Evolutionary conservation across 352 stramenopile species (phyloP), one percentile per base, ranked within the genome.

Genomic region (Globisporangium spinosum): DNA sequence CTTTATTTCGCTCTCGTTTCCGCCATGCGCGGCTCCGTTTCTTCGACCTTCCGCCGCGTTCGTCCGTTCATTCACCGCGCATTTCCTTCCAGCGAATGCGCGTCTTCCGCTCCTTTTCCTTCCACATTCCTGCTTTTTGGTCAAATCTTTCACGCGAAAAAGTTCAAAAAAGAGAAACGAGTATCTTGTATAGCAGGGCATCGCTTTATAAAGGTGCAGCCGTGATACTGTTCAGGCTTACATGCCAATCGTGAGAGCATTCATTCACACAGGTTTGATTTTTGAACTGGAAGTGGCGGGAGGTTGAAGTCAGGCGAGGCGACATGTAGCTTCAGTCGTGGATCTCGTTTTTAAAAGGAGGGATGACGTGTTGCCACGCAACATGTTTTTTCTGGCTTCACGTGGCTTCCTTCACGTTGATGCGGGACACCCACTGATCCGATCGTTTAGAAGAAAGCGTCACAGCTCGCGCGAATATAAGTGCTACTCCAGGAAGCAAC

Each of bases 401-500:
- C 38, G 13, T 15, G 27, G 27, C 27, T 32, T 32, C 27, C 27
- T 32, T 32, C 27, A 32, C 27, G 34, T 13, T 40, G 2, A 40
- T 40, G 34, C 34, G 13, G 38, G 38, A 47, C 38, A 13, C 3
- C 38, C 8, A 20, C n/a, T 20, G 13, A 47, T 47, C 12, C 38
- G 38, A 47, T 47, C 38, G 38, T 47, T 47, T 47, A 13, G 38
- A 47, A 47, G 38, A 20, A 43, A 15, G 9, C 12, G 12, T 32
- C 27, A 32, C 27, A 32, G 27, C 12, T 4, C 38, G 1, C 38
- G 12, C 38, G 12, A 45, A 45, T 45, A 45, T 20, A 45, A 45
- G 15, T 45, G 38, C 12, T 45, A 12, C 12, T 40, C 38, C 38
- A 45, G 38, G 10, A n/a, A n/a, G 75, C 17, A 94, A 49, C 20